Evolutionary conservation across 2,329 filamentous ascomycete genomes (phyloP).

Genomic region (Coleophoma crateriformis): DNA sequence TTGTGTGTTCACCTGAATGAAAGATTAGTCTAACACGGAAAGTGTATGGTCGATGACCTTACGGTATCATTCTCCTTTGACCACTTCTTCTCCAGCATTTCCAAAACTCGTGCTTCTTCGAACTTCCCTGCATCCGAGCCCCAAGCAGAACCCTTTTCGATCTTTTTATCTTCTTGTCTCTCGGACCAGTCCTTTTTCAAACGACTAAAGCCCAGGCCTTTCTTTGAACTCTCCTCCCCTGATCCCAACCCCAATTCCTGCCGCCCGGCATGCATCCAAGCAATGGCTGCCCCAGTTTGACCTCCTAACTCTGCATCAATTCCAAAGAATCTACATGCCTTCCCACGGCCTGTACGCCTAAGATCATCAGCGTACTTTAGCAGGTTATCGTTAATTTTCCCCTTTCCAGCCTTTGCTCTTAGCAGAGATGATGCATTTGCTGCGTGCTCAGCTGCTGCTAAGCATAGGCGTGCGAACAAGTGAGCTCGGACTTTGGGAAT

Average conservation of each 20-base stretch:
- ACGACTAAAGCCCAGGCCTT: conserved; percentile 46
- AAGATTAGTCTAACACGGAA: conserved; percentile 1
- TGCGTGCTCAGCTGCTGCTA: conserved; percentile 85
- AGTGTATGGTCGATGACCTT: conserved; percentile 27
- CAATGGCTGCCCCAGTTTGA: conserved; percentile 78
- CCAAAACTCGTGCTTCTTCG: conserved; percentile 80
- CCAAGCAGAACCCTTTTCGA: conserved; percentile 70
- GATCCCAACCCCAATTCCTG: conserved; percentile 65
- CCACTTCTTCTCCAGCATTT: conserved; percentile 87
- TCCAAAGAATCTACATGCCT: conserved; percentile 84
- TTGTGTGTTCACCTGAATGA: conserved; percentile 69
- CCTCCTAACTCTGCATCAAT: conserved; percentile 82
- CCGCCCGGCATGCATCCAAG: conserved; percentile 76
- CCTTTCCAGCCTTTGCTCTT: conserved; percentile 31
- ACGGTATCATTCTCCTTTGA: conserved; percentile 89
- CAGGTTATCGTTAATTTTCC: conserved; percentile 59
- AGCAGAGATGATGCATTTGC: conserved; percentile 58
- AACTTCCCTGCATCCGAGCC: conserved; percentile 77
- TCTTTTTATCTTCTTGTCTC: conserved; percentile 70
- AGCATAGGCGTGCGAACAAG: conserved; percentile 79
- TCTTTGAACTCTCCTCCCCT: conserved; percentile 43
- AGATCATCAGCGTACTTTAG: conserved; percentile 72
- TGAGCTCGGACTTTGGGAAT: conserved; percentile 86
- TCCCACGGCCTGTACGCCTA: conserved; percentile 68
- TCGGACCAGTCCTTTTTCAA: conserved; percentile 72